Evolutionary conservation across 1,284 basidiomycete genomes (phyloP), one percentile per base, ranked within the genome.

Genomic region (Leccinum colubrinum): DNA sequence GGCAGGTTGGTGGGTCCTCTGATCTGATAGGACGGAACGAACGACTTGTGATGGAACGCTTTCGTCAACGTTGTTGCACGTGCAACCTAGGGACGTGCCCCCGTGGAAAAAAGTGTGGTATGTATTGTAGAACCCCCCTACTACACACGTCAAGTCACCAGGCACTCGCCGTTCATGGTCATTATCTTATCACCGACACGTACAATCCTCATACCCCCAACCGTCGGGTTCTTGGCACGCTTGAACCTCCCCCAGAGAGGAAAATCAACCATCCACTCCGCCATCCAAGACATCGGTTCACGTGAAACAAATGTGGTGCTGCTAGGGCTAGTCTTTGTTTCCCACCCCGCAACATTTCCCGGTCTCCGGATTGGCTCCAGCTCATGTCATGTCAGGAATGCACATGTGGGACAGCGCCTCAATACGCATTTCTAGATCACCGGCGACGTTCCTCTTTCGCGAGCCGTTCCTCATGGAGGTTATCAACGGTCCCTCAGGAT

Each of bases 301-400:
- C 20, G 17, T 55, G 35, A 6, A 11, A 48, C 17, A 20, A 48
- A 48, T 20, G 11, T 12, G 9, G 17, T 12, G 43, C 17, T 17
- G 5, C 9, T 48, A 33, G 33, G 20, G 20, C 46, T 48, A 20
- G 17, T 48, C 46, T 48, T 20, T 48, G 1, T 48, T 68, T 69
- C 70, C 59, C 68, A 69, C 68, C 64, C 70, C 68, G 37, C 61
- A 62, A 55, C 25, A 17, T 46, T 55, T 39, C 50, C 56, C 56
- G 30, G 56, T 55, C 17, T 20, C 27, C 9, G 35, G n/a, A 52
- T 17, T 15, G n/a, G 8, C 11, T 33, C 30, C 35, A 46, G 50
- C 27, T 58, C 61, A 37, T 20, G 48, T 43, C 55, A 35, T 46
- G 9, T 51, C 20, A 20, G 20, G 5, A 46, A 6, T 46, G 43